Evolutionary conservation across 2,329 filamentous ascomycete species (phyloP).

Genomic region (Colletotrichum euphorbiae): DNA sequence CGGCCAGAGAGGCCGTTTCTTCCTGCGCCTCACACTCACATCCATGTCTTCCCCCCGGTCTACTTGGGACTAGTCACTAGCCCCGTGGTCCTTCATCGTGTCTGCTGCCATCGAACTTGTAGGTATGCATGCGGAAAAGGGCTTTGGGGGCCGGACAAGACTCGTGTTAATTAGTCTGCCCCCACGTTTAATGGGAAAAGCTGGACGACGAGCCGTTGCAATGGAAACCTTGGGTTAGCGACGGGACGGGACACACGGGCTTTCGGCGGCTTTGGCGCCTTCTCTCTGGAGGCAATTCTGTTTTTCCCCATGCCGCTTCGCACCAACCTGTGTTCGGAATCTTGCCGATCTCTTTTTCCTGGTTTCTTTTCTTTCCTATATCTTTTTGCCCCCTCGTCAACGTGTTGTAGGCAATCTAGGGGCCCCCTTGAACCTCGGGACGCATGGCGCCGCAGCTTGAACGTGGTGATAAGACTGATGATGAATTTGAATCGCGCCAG

Average conservation of each 20-base stretch:
- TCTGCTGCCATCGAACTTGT: background rate
- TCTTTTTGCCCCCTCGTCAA: background rate
- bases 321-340: conserved; percentile 19
- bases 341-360: background rate
- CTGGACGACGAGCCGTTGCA: conserved; percentile 14
- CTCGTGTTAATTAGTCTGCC: background rate
- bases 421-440: conserved; percentile 12
- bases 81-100: background rate
- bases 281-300: conserved; percentile 33
- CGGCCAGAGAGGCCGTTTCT: conserved; percentile 31
- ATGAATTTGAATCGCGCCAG: background rate
- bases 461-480: conserved; percentile 3
- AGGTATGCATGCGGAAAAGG: background rate
- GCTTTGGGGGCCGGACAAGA: too few relatives aligned
- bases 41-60: conserved; percentile 17
- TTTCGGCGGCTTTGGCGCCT: conserved; percentile 28
- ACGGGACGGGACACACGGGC: background rate
- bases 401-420: background rate
- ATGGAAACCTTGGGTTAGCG: background rate
- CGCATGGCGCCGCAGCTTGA: conserved; percentile 25
- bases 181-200: conserved; percentile 12
- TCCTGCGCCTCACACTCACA: conserved; percentile 13
- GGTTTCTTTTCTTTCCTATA: background rate
- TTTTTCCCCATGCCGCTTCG: background rate
- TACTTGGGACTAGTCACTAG: conserved; percentile 7